phyloP scores from a whole-genome alignment of 2,329 filamentous ascomycete genomes.

The Thermochaetoides dissita region DNA sequence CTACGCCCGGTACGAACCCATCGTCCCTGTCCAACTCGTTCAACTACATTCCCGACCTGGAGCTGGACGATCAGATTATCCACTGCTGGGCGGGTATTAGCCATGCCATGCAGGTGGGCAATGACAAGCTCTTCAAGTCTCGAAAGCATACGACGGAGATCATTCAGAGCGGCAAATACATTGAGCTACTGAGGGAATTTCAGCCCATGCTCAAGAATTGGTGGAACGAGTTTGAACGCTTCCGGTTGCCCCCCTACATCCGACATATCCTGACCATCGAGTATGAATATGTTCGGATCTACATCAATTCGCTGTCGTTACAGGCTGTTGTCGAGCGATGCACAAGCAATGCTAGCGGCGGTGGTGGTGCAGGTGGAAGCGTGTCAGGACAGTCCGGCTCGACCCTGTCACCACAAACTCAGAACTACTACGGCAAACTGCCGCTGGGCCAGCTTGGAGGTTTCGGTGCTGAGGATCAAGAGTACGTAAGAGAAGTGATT shows the following conservation, averaged over 20 bases:
- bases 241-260: slow-evolving; percentile 51
- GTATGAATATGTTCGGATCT: slow-evolving; percentile 88
- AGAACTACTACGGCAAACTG: slow-evolving; percentile 50
- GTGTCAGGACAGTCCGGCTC: slow-evolving; percentile 18
- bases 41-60: slow-evolving; percentile 53
- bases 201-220: slow-evolving; percentile 65
- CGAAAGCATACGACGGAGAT: slow-evolving; percentile 78
- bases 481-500: slow-evolving; percentile 63
- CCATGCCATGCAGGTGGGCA: slow-evolving; percentile 80
- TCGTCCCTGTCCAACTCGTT: slow-evolving; percentile 44
- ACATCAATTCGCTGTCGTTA: slow-evolving; percentile 83
- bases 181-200: slow-evolving; percentile 66
- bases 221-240: slow-evolving; percentile 70
- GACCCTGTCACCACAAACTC: slow-evolving; percentile 47
- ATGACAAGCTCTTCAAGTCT: slow-evolving; percentile 76
- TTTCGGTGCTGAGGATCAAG: slow-evolving; percentile 52
- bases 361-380: slow-evolving; percentile 23
- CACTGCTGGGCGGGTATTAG: slow-evolving; percentile 93
- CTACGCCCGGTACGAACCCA: slow-evolving; percentile 45
- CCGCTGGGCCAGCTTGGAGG: slow-evolving; percentile 50
- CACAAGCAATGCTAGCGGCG: slow-evolving; percentile 52
- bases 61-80: slow-evolving; percentile 55
- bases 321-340: slow-evolving; percentile 92
- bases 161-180: slow-evolving; percentile 75
- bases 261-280: slow-evolving; percentile 78